Percentiles rank a stretch among this genome's conserved stretches.
These are phyloP conservation scores for Coniosporium tulheliwenetii DNA, from an alignment of 2,329 filamentous ascomycete genomes.

Conservation along the genomic window DNA sequence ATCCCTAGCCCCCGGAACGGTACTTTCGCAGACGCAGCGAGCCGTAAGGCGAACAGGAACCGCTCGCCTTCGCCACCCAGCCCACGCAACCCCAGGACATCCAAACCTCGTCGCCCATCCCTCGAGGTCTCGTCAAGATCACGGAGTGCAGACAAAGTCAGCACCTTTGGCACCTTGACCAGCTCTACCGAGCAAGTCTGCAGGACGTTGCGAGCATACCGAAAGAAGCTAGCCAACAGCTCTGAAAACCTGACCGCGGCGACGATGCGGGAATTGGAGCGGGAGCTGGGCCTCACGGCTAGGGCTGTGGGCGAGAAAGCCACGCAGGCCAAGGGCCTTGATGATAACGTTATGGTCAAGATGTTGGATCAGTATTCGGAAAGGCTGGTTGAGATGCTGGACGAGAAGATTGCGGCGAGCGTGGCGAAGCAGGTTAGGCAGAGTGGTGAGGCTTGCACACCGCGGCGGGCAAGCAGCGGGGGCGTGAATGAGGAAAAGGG, in stretches of 20 bases:
- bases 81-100: slow-evolving; percentile 14
- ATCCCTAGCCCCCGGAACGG: slow-evolving; percentile 11
- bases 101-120: slow-evolving; percentile 28
- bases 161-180: slow-evolving; percentile 31
- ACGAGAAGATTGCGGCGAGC: slow-evolving; percentile 45
- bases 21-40: background rate
- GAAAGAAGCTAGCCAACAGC: slow-evolving; percentile 38
- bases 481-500: no score
- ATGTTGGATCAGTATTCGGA: slow-evolving; percentile 64
- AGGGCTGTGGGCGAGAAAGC: slow-evolving; percentile 26
- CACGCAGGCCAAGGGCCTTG: slow-evolving; percentile 20
- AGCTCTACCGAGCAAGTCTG: slow-evolving; percentile 42
- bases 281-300: slow-evolving; percentile 36
- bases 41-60: slow-evolving; percentile 8
- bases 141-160: slow-evolving; percentile 24
- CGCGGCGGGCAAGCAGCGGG: no score
- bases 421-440: slow-evolving; percentile 15
- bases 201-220: slow-evolving; percentile 40
- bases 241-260: slow-evolving; percentile 29
- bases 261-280: slow-evolving; percentile 37
- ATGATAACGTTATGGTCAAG: slow-evolving; percentile 31
- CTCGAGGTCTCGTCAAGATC: slow-evolving; percentile 33
- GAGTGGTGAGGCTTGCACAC: background rate
- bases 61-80: slow-evolving; percentile 26
- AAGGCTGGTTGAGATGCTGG: slow-evolving; percentile 52